Conservation (phyloP, 306 rosid genomes). For the Pueraria montana region DNA sequence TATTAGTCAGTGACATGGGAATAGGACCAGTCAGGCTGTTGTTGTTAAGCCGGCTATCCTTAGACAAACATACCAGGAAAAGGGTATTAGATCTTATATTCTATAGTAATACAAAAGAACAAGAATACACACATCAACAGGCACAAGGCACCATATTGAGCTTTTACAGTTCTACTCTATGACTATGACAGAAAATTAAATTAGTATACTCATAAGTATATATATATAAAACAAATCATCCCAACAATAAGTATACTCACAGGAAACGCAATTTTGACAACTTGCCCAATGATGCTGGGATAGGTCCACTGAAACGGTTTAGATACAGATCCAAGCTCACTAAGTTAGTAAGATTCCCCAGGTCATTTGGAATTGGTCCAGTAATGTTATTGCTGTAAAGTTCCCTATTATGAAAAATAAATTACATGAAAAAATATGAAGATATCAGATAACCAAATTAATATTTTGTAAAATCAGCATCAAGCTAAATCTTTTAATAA, state of each 20-base stretch:
- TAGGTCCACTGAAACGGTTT: conserved; percentile 83
- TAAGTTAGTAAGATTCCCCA: conserved; percentile 96
- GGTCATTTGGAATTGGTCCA: conserved; percentile 89
- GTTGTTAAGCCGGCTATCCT: conserved; percentile 99
- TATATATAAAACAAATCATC: conserved; percentile 18
- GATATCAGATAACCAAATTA: not conserved
- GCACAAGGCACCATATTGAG: not conserved
- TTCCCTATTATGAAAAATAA: conserved; percentile 67
- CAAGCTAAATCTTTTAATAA: not conserved
- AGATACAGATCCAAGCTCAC: conserved; percentile 99
- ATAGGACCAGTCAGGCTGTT: conserved; percentile 91
- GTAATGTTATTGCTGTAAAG: conserved; percentile 97
- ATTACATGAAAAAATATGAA: not conserved
- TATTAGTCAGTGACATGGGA: conserved; percentile 95
- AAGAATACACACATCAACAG: not conserved
- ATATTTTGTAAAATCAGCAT: conserved; percentile 25
- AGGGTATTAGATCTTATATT: conserved; percentile 49
- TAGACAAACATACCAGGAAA: conserved; percentile 52
- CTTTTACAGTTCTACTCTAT: not conserved
- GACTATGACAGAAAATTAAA: not conserved
- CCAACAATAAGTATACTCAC: conserved; percentile 64
- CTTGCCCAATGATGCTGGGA: conserved; percentile 93
- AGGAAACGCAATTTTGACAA: conserved; percentile 92
- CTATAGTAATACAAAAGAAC: conserved; percentile 7
- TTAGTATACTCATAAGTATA: no score